Base-by-base conservation (phyloP, 176 grass and related monocot genomes). In the Oryza officinalis region DNA sequence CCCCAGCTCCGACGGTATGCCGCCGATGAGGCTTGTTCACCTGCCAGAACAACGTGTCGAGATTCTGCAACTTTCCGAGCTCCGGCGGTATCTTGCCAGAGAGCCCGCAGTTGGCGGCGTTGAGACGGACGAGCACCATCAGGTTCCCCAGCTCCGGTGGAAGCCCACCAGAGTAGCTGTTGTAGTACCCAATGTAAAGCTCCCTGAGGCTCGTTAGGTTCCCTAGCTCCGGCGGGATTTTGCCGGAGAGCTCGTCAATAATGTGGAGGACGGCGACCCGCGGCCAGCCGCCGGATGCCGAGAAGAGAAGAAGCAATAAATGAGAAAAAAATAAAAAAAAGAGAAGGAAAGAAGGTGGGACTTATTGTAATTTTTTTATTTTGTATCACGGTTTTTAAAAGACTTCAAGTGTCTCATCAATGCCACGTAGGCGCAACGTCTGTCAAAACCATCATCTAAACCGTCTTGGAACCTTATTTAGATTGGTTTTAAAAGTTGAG, bases 141-240 rank as follows among this genome's bases (percentile, higher is more conserved):
- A 98, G 77, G 86, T 93, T 94, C 20, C 89, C 91, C 35, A 98
- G 38, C 85, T 90, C 89, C 27, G 82, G 57, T 3, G 95, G 95
- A 7, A 94, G 69, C 6, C 84, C 60, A 1, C 90, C 90, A 12
- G 83, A 67, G 79, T 93, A 91, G 14, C 72, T 89, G 89, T 98
- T 98, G 87, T 69, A 94, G 22, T 90, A 98, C 2, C 91, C 92
- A 82, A 93, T 86, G 81, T 94, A 94, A 41, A 93, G 85, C 76
- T 90, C 85, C 57, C 79, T 89, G 75, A 97, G 90, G 68, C 25
- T 87, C 18, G 75, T 80, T 61, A 98, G 88, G 70, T 93, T 94
- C 17, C 92, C 89, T 4, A 98, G 76, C 79, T 95, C 81, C 22
- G 87, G 86, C 4, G 92, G 96, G 18, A 95, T 87, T 50, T 7